Base-by-base conservation (phyloP, 352 stramenopile genomes). In the Globisporangium heterothallicum region DNA sequence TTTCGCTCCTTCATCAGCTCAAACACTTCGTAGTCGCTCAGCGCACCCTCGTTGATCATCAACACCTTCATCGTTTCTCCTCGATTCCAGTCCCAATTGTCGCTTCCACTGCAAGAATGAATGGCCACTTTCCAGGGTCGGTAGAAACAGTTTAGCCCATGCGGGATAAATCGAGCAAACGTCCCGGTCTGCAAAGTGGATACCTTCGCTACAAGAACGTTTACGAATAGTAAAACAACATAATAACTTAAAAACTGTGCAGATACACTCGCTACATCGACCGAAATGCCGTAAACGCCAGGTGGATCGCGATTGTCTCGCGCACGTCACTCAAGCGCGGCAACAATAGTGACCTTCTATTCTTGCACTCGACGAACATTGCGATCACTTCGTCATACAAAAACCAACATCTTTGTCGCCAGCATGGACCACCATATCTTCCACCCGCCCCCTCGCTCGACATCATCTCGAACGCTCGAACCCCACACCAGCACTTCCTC, bases 1-100 rank as follows among this genome's bases (percentile, higher is more conserved):
- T 85, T 84, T 49, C 83, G 78, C 70, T 93, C 83, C 64, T 90
- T 75, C 68, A 93, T 81, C 53, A 93, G 70, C 64, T 82, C 55
- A 26, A 83, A 74, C 58, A 91, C 83, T 61, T 93, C 83, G 26
- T 74, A 79, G 74, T 93, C 80, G 59, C 66, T 87, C 66, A 93
- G 57, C 56, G 83, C 62, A 51, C 72, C 83, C 46, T 93, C 83
- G 53, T 89, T 90, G 55, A 84, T 80, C 60, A 84, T 63, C 63
- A 93, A 53, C 65, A 93, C 83, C 72, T 90, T 93, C 83, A 93
- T 92, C 19, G 10, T 72, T 22, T 18, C 43, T 45, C 29, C 18
- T n/a, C n/a, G n/a, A n/a, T n/a, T n/a, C n/a, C n/a, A n/a, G n/a
- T 38, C 32, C 12, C 32, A 1, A n/a, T n/a, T 26, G 29, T 32